Base-by-base conservation (phyloP, 2,329 filamentous ascomycete genomes). In the Neocatenulostroma microsporum region DNA sequence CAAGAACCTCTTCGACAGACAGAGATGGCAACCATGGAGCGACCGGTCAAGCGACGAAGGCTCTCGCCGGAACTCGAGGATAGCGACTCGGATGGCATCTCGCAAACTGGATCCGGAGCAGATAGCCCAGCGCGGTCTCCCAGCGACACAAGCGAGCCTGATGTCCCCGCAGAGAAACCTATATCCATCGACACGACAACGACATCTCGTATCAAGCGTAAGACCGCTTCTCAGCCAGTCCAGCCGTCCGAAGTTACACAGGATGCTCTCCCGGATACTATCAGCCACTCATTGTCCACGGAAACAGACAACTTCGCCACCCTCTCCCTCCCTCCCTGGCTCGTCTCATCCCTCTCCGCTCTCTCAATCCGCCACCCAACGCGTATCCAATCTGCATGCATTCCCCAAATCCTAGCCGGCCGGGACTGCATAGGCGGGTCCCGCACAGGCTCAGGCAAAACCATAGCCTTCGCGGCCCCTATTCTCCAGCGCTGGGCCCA, bases 371-470 rank as follows among this genome's bases (percentile, higher is more conserved):
- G 77, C 55, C 73, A 81, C 39, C 91, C 91, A 0, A 98, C 91
- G 0, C 82, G 82, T 12, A 96, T 98, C 68, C 91, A 98, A 53
- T 85, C 83, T 53, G 81, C 80, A 35, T 94, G 85, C 57, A 96
- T 98, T 54, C 88, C 89, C 1, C 83, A 91, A 58, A 95, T 96
- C 41, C 62, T 98, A 21, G 81, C 85, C 50, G 91, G 91, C 5
- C 75, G 84, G 51, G 88, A 98, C 63, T 95, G 87, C 57, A 95
- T 98, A 51, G 91, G 91, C 56, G 88, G 88, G 24, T 94, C 85
- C 56, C 75, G 87, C 45, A 98, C 91, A 0, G 91, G 91, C 69
- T 95, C 89, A 10, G 91, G 91, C 64, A 98, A 98, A 68, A 98
- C 91, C 3, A 80, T 96, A 28, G 88, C 91, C 1, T 98, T 98